These are phyloP conservation scores for Pinus tabuliformis DNA, from an alignment of 75 land plant genomes.

Conservation along the genomic window DNA sequence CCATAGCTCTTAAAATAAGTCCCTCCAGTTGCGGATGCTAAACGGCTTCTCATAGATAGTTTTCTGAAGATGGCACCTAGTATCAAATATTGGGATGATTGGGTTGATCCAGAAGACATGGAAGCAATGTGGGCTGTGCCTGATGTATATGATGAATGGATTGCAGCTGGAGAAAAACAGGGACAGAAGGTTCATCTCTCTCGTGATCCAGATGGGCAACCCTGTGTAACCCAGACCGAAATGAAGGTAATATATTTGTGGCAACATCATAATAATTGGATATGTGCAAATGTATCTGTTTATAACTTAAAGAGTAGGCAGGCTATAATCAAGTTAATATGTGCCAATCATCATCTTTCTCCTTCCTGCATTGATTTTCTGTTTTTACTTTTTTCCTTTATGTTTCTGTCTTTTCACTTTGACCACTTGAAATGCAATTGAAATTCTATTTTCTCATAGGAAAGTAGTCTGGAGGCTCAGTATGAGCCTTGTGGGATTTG, in stretches of 20 bases:
- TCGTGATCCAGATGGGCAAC: slow-evolving; percentile 82
- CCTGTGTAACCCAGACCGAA: slow-evolving; percentile 83
- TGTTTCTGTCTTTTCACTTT: not conserved
- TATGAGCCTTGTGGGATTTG: not conserved
- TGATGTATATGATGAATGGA: slow-evolving; percentile 80
- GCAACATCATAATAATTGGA: not conserved
- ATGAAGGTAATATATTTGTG: slow-evolving; percentile 40
- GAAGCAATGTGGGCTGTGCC: slow-evolving; percentile 81
- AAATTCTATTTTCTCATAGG: not conserved
- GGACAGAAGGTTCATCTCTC: slow-evolving; percentile 86
- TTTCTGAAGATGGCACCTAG: slow-evolving; percentile 9
- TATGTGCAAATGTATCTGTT: not conserved
- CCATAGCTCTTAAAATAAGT: not conserved
- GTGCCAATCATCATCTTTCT: not conserved
- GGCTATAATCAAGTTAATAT: not conserved
- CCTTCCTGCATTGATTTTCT: not conserved
- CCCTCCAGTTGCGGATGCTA: not conserved
- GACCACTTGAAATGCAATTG: not conserved
- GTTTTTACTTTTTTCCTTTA: not conserved
- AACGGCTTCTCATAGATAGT: not conserved
- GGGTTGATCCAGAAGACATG: slow-evolving; percentile 75
- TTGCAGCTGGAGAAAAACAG: slow-evolving; percentile 70
- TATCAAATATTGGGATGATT: slow-evolving; percentile 94
- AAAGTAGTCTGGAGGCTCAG: not conserved
- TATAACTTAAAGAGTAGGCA: not conserved